Percentiles rank a stretch among this genome's conserved stretches.
Evolutionary conservation across 2,329 filamentous ascomycete genomes (phyloP).

Genomic region (Penicillium griseofulvum): DNA sequence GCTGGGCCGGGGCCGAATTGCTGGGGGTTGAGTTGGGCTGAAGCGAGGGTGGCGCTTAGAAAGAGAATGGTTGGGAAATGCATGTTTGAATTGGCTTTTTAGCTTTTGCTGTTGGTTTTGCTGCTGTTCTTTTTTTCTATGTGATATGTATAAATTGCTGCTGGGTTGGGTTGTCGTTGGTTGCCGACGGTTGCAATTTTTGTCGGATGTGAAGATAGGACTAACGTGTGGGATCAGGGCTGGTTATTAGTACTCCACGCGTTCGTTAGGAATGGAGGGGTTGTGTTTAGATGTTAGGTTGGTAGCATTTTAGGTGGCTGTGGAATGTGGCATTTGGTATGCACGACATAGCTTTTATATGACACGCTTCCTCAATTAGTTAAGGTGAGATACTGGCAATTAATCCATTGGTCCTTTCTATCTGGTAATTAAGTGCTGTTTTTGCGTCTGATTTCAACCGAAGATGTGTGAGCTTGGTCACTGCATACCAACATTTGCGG

Average conservation of each 20-base stretch:
- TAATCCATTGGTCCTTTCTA: not conserved
- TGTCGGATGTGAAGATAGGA: not conserved
- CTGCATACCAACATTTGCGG: not conserved
- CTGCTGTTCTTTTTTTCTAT: not conserved
- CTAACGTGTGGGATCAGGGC: not conserved
- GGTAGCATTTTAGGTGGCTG: not conserved
- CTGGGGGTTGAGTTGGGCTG: not conserved
- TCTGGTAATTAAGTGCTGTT: not conserved
- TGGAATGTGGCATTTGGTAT: not conserved
- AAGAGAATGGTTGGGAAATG: slow-evolving; percentile 15
- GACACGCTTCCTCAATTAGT: not conserved
- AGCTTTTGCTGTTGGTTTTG: not conserved
- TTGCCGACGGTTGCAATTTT: not conserved
- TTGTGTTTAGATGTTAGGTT: not conserved
- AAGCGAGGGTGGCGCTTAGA: slow-evolving; percentile 17
- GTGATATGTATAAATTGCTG: not conserved
- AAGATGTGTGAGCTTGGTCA: not conserved
- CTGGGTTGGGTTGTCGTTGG: not conserved
- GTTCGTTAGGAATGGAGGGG: not conserved
- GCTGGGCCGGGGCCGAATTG: slow-evolving; percentile 1
- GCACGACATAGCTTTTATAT: not conserved
- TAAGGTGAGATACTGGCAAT: not conserved
- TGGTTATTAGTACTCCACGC: not conserved
- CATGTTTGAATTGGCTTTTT: slow-evolving; percentile 9
- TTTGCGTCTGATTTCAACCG: not conserved